Conservation (phyloP, 208 protist genomes). For the Trypanosoma boissoni region DNA sequence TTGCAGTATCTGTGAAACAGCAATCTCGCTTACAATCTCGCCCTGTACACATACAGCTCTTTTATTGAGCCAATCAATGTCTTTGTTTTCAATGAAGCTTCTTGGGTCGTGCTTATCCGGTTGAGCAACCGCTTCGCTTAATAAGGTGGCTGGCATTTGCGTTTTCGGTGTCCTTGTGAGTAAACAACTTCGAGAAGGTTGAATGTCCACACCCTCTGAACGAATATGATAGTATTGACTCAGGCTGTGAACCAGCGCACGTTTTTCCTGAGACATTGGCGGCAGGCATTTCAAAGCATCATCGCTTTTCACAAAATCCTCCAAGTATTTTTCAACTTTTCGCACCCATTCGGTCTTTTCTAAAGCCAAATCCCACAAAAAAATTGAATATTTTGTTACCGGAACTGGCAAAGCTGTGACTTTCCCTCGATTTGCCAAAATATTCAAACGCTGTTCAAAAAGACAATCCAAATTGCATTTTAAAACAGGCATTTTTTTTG, state of each 20-base stretch:
- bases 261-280: constrained; percentile 35
- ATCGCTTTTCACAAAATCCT: constrained; percentile 37
- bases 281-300: constrained; percentile 36
- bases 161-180: constrained; percentile 49
- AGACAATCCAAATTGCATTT: constrained; percentile 32
- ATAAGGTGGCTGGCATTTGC: constrained; percentile 26
- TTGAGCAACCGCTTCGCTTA: constrained; percentile 19
- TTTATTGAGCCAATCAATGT: background rate
- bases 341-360: constrained; percentile 22
- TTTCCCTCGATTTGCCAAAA: constrained; percentile 20
- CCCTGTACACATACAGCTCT: constrained; percentile 37
- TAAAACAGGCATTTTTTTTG: constrained; percentile 21
- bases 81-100: constrained; percentile 9
- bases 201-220: constrained; percentile 48
- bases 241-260: constrained; percentile 55
- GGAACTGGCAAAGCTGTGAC: background rate
- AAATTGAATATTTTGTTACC: constrained; percentile 44
- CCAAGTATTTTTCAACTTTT: constrained; percentile 41
- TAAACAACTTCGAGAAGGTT: constrained; percentile 45
- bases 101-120: constrained; percentile 8
- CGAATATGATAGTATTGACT: constrained; percentile 57
- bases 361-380: constrained; percentile 47
- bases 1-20: constrained; percentile 29
- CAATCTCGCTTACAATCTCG: constrained; percentile 31
- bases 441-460: constrained; percentile 27